Percentiles rank a stretch among this genome's conserved stretches.
Evolutionary conservation across 2,329 filamentous ascomycete species (phyloP).

Genomic region (Botrytis galanthina): DNA sequence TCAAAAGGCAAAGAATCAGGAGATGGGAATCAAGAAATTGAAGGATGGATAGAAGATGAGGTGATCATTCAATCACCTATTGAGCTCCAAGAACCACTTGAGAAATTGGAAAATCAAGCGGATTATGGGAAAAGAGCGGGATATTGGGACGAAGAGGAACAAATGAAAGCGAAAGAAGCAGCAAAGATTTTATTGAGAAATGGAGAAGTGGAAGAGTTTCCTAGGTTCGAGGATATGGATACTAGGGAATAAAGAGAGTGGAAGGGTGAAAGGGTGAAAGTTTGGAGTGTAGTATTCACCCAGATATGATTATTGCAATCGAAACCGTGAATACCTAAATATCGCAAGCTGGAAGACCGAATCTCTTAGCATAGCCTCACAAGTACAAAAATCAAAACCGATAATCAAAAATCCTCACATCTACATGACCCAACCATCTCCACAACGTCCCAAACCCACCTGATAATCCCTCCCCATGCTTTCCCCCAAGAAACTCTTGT

Average conservation of each 20-base stretch:
- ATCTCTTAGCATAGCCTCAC: background rate
- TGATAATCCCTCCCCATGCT: no score
- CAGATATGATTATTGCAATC: background rate
- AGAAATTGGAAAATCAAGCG: background rate
- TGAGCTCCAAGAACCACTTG: background rate
- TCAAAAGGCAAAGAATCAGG: background rate
- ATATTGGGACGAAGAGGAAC: background rate
- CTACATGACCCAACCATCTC: background rate
- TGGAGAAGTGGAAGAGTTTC: conserved; percentile 12
- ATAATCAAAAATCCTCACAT: background rate
- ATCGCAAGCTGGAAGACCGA: background rate
- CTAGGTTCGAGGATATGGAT: conserved; percentile 15
- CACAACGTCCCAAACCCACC: background rate
- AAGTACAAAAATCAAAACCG: background rate
- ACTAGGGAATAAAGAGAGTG: background rate
- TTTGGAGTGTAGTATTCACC: background rate
- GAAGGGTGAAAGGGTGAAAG: no score
- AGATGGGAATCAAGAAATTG: background rate
- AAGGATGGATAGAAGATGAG: conserved; percentile 17
- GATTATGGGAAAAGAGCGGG: conserved; percentile 13
- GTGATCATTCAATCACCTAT: background rate
- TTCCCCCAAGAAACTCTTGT: background rate
- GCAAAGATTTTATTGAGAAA: background rate
- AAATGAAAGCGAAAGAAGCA: background rate
- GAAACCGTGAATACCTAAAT: no score